Conservation (phyloP, 169 alveolate genomes). For the Eimeria acervulina region DNA sequence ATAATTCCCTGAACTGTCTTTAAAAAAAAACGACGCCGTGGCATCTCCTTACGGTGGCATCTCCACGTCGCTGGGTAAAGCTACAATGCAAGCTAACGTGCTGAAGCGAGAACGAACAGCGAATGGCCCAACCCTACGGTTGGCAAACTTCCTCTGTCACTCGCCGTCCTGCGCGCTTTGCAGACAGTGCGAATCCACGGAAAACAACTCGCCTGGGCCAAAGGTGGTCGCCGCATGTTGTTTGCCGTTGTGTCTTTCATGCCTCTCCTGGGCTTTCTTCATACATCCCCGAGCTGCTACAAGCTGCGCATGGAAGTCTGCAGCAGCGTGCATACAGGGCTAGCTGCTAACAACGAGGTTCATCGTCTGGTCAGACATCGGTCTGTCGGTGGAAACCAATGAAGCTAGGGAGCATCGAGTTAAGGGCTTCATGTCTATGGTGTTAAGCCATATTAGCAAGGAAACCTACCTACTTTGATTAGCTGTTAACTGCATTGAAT, state of each 20-base stretch:
- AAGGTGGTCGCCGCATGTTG: not conserved
- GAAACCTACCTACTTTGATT: too few relatives aligned
- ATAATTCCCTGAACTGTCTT: too few relatives aligned
- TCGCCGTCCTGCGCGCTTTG: not conserved
- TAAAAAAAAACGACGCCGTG: too few relatives aligned
- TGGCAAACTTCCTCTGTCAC: not conserved
- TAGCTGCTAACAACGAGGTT: not conserved
- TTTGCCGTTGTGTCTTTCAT: not conserved
- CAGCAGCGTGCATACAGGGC: not conserved
- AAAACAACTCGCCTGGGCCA: not conserved
- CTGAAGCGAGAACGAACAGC: not conserved
- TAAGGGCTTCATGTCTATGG: not conserved
- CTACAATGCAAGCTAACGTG: not conserved
- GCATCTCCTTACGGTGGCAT: not conserved
- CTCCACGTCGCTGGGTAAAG: not conserved
- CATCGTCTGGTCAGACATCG: not conserved
- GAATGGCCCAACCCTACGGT: not conserved
- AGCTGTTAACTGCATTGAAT: too few relatives aligned
- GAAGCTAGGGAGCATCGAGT: not conserved
- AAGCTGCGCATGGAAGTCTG: not conserved
- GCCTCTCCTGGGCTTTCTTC: not conserved
- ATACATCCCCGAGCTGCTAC: not conserved
- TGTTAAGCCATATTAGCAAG: too few relatives aligned
- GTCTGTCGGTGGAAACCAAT: not conserved
- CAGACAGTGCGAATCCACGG: not conserved